These are phyloP conservation scores for Lepraria neglecta DNA, from an alignment of 495 filamentous ascomycete species.

Conservation along the genomic window DNA sequence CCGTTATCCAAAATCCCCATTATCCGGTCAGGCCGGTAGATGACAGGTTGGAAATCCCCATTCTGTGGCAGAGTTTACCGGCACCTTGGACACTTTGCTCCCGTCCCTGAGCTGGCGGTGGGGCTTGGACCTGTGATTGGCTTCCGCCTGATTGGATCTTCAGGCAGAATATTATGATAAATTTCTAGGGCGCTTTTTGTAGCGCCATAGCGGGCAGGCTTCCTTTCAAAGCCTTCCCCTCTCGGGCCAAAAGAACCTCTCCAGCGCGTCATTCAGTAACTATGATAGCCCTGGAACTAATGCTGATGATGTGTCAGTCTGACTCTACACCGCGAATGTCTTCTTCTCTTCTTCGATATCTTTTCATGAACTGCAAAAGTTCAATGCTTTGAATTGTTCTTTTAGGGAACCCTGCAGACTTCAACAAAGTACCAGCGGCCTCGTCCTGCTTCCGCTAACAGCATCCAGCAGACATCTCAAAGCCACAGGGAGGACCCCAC, in stretches of 20 bases:
- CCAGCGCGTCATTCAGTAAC: conserved; percentile 1
- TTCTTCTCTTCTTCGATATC: background rate
- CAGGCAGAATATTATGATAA: background rate
- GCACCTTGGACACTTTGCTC: conserved; percentile 8
- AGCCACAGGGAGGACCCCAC: background rate
- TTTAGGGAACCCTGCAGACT: background rate
- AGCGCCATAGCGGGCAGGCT: background rate
- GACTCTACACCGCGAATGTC: conserved; percentile 1
- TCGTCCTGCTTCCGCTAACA: background rate
- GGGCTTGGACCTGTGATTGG: conserved; percentile 8
- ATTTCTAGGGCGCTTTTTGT: background rate
- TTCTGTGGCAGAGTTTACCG: conserved; percentile 16
- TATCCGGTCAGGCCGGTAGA: conserved; percentile 10
- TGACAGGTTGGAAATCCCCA: conserved; percentile 11
- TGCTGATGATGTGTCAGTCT: conserved; percentile 11
- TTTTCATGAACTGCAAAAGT: background rate
- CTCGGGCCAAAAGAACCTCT: background rate
- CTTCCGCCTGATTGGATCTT: conserved; percentile 9
- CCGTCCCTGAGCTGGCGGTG: conserved; percentile 1
- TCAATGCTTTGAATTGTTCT: background rate
- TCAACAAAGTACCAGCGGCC: background rate
- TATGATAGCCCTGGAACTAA: conserved; percentile 11
- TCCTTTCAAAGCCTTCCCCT: too few species aligned
- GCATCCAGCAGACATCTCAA: background rate
- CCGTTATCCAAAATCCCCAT: background rate